These are phyloP conservation scores for Phaseolus coccineus DNA, from an alignment of 331 rosid species.

Conservation along the genomic window DNA sequence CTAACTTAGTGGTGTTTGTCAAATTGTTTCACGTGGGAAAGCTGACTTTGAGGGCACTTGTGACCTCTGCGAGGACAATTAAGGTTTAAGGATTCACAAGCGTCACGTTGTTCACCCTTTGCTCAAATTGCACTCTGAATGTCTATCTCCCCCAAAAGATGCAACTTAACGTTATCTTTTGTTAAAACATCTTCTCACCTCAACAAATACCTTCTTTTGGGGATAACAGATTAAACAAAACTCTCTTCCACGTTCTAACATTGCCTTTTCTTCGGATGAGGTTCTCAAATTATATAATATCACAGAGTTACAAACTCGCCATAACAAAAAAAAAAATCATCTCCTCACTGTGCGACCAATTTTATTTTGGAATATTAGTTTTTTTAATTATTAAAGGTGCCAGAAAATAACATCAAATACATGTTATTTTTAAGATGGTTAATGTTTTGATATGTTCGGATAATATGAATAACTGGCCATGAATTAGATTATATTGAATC, in stretches of 20 bases:
- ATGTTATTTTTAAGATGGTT: too few species aligned
- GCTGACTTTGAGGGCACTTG: constrained; percentile 22
- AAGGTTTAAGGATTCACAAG: constrained; percentile 14
- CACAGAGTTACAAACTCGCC: not conserved
- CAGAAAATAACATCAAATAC: too few species aligned
- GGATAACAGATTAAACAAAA: not conserved
- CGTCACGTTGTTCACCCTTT: not conserved
- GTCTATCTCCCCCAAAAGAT: not conserved
- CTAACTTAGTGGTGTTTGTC: constrained; percentile 8
- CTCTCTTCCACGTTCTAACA: not conserved
- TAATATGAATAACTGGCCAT: too few species aligned
- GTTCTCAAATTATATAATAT: not conserved
- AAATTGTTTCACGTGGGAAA: constrained; percentile 14
- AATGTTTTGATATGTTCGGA: too few species aligned
- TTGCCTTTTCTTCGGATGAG: not conserved
- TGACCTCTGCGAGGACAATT: not conserved
- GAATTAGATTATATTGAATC: not conserved
- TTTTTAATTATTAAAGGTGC: too few species aligned
- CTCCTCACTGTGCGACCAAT: too few species aligned
- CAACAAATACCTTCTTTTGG: not conserved
- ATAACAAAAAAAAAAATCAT: too few species aligned
- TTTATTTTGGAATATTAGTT: too few species aligned
- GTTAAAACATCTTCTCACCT: not conserved
- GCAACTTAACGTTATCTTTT: constrained; percentile 3
- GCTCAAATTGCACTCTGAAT: not conserved